These are phyloP conservation scores for Penicillium angulare DNA, from an alignment of 495 filamentous ascomycete genomes.

Conservation along the genomic window DNA sequence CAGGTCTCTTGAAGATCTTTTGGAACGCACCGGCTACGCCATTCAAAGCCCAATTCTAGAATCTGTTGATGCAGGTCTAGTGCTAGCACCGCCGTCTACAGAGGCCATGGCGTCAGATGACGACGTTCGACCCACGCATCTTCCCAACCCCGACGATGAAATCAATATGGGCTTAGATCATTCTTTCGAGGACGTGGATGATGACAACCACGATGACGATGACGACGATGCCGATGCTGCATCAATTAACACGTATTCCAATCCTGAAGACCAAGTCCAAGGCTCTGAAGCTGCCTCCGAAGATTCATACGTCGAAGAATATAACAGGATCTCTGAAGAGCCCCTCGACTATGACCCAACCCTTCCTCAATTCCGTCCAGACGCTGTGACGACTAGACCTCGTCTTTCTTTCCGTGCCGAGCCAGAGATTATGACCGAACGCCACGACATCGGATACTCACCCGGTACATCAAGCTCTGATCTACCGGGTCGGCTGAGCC, in stretches of 20 bases:
- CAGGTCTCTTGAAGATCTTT: slow-evolving; percentile 47
- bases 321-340: slow-evolving; percentile 1
- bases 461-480: slow-evolving; percentile 10
- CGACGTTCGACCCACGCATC: slow-evolving; percentile 27
- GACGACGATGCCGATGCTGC: slow-evolving; percentile 11
- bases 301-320: slow-evolving; percentile 19
- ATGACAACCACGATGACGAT: not conserved
- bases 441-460: slow-evolving; percentile 3
- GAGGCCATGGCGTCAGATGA: slow-evolving; percentile 19
- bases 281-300: slow-evolving; percentile 15
- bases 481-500: slow-evolving; percentile 28
- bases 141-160: slow-evolving; percentile 21
- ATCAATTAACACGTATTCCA: slow-evolving; percentile 12
- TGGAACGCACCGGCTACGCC: slow-evolving; percentile 50
- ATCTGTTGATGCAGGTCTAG: slow-evolving; percentile 16
- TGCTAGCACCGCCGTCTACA: slow-evolving; percentile 23
- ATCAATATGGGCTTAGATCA: slow-evolving; percentile 10
- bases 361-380: slow-evolving; percentile 67
- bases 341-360: slow-evolving; percentile 57
- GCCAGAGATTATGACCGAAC: slow-evolving; percentile 4
- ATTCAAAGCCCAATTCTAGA: slow-evolving; percentile 27
- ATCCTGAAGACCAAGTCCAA: slow-evolving; percentile 12
- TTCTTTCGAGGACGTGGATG: slow-evolving; percentile 6
- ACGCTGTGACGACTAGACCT: slow-evolving; percentile 26
- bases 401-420: slow-evolving; percentile 15